Percentiles rank a stretch among this genome's conserved stretches.
phyloP scores from a whole-genome alignment of 345 rosid genomes.

The Sisymbrium altissimum region DNA sequence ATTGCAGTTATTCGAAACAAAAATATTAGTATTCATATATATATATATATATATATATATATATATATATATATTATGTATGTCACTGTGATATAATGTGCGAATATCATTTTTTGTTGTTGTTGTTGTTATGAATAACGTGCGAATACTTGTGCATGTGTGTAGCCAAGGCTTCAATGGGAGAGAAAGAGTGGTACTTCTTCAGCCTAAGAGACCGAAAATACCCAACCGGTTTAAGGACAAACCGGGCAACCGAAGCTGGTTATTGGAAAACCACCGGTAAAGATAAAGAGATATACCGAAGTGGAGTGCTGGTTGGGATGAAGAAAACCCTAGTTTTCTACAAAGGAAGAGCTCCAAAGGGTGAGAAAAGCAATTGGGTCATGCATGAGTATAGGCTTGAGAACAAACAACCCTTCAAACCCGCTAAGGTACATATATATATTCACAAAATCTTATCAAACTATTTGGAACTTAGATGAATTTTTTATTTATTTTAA shows the following conservation, averaged over 20 bases:
- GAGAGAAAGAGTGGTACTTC: constrained; percentile 97
- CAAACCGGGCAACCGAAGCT: constrained; percentile 90
- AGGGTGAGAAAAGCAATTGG: constrained; percentile 97
- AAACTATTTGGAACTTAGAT: neutral
- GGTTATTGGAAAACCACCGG: constrained; percentile 98
- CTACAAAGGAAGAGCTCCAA: constrained; percentile 91
- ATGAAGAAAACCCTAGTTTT: constrained; percentile 99
- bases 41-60: too few species aligned
- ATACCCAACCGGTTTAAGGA: constrained; percentile 94
- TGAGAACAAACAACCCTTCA: constrained; percentile 65
- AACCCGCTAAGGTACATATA: constrained; percentile 50
- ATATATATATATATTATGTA: too few species aligned
- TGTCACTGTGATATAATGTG: constrained; percentile 1
- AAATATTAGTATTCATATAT: neutral
- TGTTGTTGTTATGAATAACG: neutral
- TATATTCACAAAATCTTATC: neutral
- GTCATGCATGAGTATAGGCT: constrained; percentile 98
- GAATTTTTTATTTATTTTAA: neutral
- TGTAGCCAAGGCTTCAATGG: constrained; percentile 92
- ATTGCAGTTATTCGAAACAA: neutral
- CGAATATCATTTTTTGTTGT: too few species aligned
- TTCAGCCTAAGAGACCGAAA: constrained; percentile 81
- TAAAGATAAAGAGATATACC: constrained; percentile 75
- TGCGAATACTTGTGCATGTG: neutral
- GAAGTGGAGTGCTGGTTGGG: constrained; percentile 64